Evolutionary conservation across 2,329 filamentous ascomycete genomes (phyloP).

Genomic region (Dryadomyces quercivorus): DNA sequence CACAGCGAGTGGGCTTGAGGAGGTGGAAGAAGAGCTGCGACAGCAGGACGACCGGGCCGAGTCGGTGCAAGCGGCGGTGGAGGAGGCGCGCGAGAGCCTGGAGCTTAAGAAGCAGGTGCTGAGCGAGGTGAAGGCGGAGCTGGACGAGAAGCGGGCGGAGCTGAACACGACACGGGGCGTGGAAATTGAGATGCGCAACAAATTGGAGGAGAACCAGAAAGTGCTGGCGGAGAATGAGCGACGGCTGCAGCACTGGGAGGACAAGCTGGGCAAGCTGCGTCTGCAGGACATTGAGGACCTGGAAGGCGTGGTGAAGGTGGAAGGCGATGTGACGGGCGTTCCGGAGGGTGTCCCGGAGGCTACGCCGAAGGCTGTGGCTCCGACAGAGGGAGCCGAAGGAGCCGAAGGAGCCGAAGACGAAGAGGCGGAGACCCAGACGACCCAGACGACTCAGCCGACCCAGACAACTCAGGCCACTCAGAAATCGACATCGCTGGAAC

Average conservation of each 20-base stretch:
- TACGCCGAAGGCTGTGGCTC: neutral
- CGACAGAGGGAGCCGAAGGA: conserved; percentile 4
- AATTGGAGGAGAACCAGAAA: conserved; percentile 93
- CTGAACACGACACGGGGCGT: conserved; percentile 78
- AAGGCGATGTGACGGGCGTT: neutral
- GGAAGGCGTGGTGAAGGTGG: conserved; percentile 22
- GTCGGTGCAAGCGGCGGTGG: conserved; percentile 58
- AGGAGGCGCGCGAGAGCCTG: conserved; percentile 71
- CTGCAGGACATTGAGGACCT: conserved; percentile 73
- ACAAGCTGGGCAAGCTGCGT: conserved; percentile 73
- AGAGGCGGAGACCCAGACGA: conserved; percentile 10
- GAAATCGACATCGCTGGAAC: conserved; percentile 23
- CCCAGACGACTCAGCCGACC: conserved; percentile 7
- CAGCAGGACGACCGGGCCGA: conserved; percentile 66
- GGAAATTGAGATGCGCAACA: conserved; percentile 98
- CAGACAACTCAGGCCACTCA: conserved; percentile 12
- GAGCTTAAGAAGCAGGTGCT: conserved; percentile 72
- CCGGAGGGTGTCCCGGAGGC: neutral
- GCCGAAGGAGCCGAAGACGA: neutral
- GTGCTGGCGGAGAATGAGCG: conserved; percentile 75
- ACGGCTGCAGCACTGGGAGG: conserved; percentile 72
- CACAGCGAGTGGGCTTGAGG: conserved; percentile 60
- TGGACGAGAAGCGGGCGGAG: conserved; percentile 76
- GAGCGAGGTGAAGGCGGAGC: conserved; percentile 63
- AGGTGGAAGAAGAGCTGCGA: conserved; percentile 65